Conservation (phyloP, 805 yeast species). For the Yamadazyma paraphyllophila region DNA sequence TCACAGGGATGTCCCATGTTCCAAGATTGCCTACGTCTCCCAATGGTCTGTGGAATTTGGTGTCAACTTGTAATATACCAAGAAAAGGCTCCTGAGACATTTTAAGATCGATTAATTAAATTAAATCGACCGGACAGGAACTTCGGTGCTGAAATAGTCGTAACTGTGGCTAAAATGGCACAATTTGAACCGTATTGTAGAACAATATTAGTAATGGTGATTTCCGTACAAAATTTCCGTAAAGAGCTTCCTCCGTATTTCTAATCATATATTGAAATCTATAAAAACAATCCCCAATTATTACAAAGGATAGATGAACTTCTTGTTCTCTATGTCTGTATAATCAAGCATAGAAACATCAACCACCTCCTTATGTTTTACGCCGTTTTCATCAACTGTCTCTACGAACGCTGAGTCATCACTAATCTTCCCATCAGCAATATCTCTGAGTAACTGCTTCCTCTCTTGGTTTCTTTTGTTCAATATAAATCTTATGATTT, state of each 20-base stretch:
- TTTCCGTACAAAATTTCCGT: not conserved
- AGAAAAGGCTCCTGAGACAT: conserved; percentile 4
- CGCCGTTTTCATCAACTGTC: conserved; percentile 24
- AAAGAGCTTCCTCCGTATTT: not conserved
- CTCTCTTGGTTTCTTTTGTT: conserved; percentile 43
- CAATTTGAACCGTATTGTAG: not conserved
- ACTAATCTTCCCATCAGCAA: not conserved
- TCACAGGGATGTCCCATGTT: conserved; percentile 12
- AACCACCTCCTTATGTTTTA: conserved; percentile 28
- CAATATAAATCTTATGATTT: conserved; percentile 44
- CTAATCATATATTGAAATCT: not conserved
- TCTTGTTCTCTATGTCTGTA: conserved; percentile 52
- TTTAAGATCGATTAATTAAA: not conserved
- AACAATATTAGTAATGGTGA: not conserved
- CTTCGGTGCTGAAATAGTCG: not conserved
- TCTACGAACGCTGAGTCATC: conserved; percentile 12
- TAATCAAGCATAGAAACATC: conserved; percentile 48
- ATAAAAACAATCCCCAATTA: not conserved
- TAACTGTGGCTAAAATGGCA: not conserved
- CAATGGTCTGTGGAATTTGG: conserved; percentile 11
- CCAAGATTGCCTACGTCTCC: conserved; percentile 12
- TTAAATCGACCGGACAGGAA: not conserved
- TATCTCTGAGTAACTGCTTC: conserved; percentile 10
- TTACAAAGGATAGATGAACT: conserved; percentile 50
- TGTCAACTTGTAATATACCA: conserved; percentile 8